Base-by-base conservation (phyloP, 2,329 filamentous ascomycete genomes). In the Botryotinia globosa region DNA sequence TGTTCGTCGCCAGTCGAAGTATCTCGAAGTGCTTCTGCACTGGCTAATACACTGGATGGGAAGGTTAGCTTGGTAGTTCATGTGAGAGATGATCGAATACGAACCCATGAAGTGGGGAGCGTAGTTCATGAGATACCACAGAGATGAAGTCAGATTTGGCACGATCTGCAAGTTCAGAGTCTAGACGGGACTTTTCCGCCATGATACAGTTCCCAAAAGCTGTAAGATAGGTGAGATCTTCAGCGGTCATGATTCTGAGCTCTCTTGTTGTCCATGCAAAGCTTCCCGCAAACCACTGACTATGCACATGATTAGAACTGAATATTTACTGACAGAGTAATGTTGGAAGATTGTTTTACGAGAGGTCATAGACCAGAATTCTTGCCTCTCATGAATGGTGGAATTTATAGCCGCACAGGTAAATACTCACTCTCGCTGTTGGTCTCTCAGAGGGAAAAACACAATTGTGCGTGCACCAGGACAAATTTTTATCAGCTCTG, bases 111-210 rank as follows among this genome's bases (percentile, higher is more conserved):
- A 91, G 81, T 0, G 89, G 89, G 3, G 86, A 88, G 7, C 88
- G 83, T 16, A 90, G 80, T 77, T 91, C 89, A 75, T 90, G 89
- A 18, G 86, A 88, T 6, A 91, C 84, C 0, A 86, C 89, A 0
- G 87, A 86, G 8, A 91, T 83, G 39, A 89, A 86, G 72, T 89
- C 87, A 1, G 85, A 84, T 76, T 89, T 89, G n/a, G 86, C 72
- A 9, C 73, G 75, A 48, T 77, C 76, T 29, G 77, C 78, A 7
- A 80, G 80, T 22, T 83, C 71, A 5, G 83, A 82, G 72, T 85
- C 83, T 9, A 87, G 73, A 2, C 85, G 82, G 0, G 85, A 84
- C 0, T 89, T 81, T 68, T 90, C 88, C 0, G 85, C 83, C 82
- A 88, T 88, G n/a, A 88, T 85, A 1, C 85, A 84, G 70, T 85